Percentiles rank a stretch among this genome's conserved stretches.
Evolutionary conservation across 129 eudicot genomes (phyloP).

Genomic region (Pulicaria dysenterica): DNA sequence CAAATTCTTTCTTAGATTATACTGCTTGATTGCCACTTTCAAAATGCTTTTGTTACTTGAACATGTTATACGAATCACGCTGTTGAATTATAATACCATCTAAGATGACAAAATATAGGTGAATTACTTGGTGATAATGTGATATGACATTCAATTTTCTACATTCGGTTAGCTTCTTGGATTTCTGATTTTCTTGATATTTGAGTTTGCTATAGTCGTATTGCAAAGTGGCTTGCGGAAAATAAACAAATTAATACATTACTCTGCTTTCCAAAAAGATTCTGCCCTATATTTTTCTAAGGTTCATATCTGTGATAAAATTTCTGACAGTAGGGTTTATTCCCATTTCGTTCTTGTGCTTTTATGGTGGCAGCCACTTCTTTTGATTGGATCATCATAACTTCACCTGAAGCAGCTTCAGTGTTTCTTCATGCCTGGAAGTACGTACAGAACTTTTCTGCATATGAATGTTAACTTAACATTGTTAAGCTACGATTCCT

Average conservation of each 20-base stretch:
- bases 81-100: neutral
- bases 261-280: neutral
- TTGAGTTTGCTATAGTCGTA: no score
- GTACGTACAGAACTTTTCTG: slow-evolving; percentile 42
- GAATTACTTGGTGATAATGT: no score
- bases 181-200: no score
- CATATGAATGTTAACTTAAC: neutral
- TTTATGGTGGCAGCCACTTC: slow-evolving; percentile 52
- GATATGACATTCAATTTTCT: no score
- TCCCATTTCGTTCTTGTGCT: slow-evolving; percentile 16
- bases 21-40: slow-evolving; percentile 7
- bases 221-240: no score
- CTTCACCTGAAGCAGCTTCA: slow-evolving; percentile 87
- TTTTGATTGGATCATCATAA: slow-evolving; percentile 86
- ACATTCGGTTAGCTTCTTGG: no score
- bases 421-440: slow-evolving; percentile 93
- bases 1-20: neutral
- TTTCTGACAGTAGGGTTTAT: slow-evolving; percentile 10
- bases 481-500: slow-evolving; percentile 15
- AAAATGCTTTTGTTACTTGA: neutral
- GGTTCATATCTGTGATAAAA: slow-evolving; percentile 5
- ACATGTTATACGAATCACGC: neutral
- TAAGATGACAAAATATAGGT: neutral
- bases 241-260: neutral
- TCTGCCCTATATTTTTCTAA: neutral